Evolutionary conservation across 768 basidiomycete species (phyloP).

Genomic region (Termitomyces sp.): DNA sequence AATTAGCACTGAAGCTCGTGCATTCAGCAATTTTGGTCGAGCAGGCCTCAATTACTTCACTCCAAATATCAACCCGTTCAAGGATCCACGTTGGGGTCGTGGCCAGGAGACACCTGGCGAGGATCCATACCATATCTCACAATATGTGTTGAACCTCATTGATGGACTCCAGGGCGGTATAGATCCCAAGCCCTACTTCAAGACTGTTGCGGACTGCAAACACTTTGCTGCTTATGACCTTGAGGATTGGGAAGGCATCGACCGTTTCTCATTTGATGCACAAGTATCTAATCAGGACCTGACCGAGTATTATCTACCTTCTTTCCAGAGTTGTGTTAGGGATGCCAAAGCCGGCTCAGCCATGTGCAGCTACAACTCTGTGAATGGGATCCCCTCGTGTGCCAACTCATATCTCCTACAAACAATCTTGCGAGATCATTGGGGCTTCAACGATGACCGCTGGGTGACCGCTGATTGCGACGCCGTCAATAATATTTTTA

Average conservation of each 20-base stretch:
- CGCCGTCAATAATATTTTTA: constrained; percentile 49
- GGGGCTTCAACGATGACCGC: constrained; percentile 47
- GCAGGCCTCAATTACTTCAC: constrained; percentile 57
- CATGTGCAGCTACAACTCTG: constrained; percentile 64
- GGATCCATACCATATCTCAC: constrained; percentile 49
- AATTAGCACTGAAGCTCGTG: constrained; percentile 54
- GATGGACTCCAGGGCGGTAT: constrained; percentile 56
- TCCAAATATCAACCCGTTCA: constrained; percentile 57
- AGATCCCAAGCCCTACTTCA: constrained; percentile 47
- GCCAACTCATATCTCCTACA: constrained; percentile 52
- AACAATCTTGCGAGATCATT: constrained; percentile 45
- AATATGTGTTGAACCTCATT: constrained; percentile 53
- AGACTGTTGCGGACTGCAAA: constrained; percentile 56
- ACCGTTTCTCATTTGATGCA: constrained; percentile 50
- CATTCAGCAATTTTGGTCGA: constrained; percentile 51
- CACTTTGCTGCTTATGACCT: constrained; percentile 59
- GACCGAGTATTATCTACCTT: constrained; percentile 50
- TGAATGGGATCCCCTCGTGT: constrained; percentile 58
- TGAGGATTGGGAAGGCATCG: constrained; percentile 53
- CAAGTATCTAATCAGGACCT: constrained; percentile 51
- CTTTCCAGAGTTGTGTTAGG: constrained; percentile 56
- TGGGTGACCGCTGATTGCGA: constrained; percentile 61
- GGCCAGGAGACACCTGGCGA: constrained; percentile 64
- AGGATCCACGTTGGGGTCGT: constrained; percentile 61
- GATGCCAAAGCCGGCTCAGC: constrained; percentile 56